Conservation (phyloP, 2,329 filamentous ascomycete genomes). For the Podosphaera xanthii region DNA sequence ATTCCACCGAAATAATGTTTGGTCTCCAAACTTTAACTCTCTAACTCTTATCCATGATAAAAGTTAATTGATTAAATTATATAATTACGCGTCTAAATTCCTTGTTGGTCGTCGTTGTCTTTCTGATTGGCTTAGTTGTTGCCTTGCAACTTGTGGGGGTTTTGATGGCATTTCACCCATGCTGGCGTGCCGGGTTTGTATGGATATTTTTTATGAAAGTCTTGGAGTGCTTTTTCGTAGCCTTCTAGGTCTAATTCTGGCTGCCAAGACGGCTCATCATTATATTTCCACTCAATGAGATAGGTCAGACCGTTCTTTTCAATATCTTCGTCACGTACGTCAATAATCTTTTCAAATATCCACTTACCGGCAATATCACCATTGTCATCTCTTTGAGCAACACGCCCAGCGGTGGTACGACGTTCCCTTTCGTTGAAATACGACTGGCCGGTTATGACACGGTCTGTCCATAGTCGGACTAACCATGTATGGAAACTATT, state of each 20-base stretch:
- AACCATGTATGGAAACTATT: conserved; percentile 1
- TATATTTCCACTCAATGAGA: not conserved
- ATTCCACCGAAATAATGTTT: not conserved
- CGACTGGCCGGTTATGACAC: not conserved
- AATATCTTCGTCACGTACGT: conserved; percentile 39
- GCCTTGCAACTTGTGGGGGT: not conserved
- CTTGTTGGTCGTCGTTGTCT: not conserved
- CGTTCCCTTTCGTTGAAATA: not conserved
- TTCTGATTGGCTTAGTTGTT: not conserved
- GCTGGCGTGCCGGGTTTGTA: not conserved
- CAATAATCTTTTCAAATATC: not conserved
- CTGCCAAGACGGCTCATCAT: too few species aligned
- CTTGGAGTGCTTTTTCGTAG: too few species aligned
- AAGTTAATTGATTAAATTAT: too few species aligned
- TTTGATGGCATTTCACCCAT: not conserved
- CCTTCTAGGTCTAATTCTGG: too few species aligned
- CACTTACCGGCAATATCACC: conserved; percentile 1
- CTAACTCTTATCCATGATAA: too few species aligned
- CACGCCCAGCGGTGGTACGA: not conserved
- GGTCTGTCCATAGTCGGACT: not conserved
- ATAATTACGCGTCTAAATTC: not conserved
- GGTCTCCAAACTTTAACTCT: not conserved
- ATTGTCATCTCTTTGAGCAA: conserved; percentile 1
- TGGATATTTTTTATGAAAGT: too few species aligned
- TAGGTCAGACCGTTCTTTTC: not conserved